Conservation (phyloP, 768 basidiomycete genomes). For the Psilocybe cubensis region DNA sequence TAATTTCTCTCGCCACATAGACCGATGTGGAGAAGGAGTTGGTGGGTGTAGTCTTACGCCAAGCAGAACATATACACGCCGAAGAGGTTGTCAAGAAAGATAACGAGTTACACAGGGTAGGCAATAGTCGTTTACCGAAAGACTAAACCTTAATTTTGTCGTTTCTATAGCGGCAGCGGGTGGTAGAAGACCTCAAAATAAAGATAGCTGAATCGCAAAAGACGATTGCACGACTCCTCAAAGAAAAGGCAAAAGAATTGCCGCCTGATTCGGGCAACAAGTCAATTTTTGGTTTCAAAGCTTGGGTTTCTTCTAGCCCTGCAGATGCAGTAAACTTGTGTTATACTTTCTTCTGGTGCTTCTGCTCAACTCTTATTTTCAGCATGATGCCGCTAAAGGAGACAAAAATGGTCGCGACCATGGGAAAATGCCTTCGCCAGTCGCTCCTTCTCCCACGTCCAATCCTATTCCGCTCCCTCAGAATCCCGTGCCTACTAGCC, state of each 20-base stretch:
- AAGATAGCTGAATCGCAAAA: constrained; percentile 51
- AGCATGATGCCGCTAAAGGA: neutral
- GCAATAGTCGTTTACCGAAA: constrained; percentile 11
- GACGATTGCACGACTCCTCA: constrained; percentile 47
- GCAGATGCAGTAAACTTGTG: neutral
- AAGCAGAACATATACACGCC: constrained; percentile 52
- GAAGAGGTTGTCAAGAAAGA: constrained; percentile 55
- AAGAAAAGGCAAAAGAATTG: constrained; percentile 31
- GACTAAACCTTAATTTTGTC: constrained; percentile 8
- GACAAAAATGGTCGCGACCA: neutral
- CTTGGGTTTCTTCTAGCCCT: constrained; percentile 43
- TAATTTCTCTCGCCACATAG: constrained; percentile 29
- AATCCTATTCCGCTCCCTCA: neutral
- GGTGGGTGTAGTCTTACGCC: constrained; percentile 45
- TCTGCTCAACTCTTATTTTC: neutral
- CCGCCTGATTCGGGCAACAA: constrained; percentile 27
- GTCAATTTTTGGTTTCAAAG: constrained; percentile 43
- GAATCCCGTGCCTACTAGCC: neutral
- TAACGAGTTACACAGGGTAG: constrained; percentile 59
- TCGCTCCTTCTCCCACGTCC: neutral
- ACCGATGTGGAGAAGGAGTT: constrained; percentile 54
- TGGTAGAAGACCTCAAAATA: constrained; percentile 44
- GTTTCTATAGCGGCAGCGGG: constrained; percentile 48
- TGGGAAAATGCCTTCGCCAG: neutral
- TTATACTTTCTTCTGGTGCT: neutral